Evolutionary conservation across 345 rosid genomes (phyloP).

Genomic region (Melastoma malabathricum): DNA sequence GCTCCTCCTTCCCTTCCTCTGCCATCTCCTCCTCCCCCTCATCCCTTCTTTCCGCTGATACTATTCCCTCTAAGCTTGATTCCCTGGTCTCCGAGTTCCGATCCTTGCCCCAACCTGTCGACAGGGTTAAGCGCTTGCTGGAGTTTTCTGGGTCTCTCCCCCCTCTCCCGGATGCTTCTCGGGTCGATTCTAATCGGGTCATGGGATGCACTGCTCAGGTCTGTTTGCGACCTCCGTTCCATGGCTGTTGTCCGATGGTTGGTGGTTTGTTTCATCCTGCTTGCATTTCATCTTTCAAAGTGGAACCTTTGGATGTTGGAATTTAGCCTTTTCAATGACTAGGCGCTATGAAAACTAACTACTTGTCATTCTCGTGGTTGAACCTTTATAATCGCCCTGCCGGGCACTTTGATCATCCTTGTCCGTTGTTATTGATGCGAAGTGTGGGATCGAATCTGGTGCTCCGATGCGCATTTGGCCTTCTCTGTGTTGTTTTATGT

Average conservation of each 20-base stretch:
- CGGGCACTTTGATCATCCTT: too few species aligned
- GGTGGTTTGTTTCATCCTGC: too few species aligned
- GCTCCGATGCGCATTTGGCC: too few species aligned
- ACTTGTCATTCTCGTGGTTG: too few species aligned
- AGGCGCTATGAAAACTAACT: too few species aligned
- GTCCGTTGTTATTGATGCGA: too few species aligned
- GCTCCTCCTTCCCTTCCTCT: slow-evolving; percentile 34
- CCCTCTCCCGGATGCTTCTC: slow-evolving; percentile 39
- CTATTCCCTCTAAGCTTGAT: slow-evolving; percentile 34
- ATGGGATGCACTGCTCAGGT: slow-evolving; percentile 98
- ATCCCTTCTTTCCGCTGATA: slow-evolving; percentile 29
- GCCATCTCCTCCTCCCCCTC: slow-evolving; percentile 39
- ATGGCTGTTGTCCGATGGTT: not conserved
- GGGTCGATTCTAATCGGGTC: slow-evolving; percentile 63
- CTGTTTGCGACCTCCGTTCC: slow-evolving; percentile 12
- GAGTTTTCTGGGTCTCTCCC: slow-evolving; percentile 46
- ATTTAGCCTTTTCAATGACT: too few species aligned
- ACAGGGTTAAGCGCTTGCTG: slow-evolving; percentile 64
- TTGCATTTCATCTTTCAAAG: too few species aligned
- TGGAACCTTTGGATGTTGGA: too few species aligned
- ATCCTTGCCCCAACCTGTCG: slow-evolving; percentile 41
- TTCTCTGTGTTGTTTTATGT: too few species aligned
- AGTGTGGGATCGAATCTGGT: too few species aligned
- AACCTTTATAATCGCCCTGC: too few species aligned
- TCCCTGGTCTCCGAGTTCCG: slow-evolving; percentile 49